A percentile compares a stretch with the other conserved stretches of the same genome.
Conservation (phyloP, 2,329 filamentous ascomycete species). For the Samsoniella hepiali region DNA sequence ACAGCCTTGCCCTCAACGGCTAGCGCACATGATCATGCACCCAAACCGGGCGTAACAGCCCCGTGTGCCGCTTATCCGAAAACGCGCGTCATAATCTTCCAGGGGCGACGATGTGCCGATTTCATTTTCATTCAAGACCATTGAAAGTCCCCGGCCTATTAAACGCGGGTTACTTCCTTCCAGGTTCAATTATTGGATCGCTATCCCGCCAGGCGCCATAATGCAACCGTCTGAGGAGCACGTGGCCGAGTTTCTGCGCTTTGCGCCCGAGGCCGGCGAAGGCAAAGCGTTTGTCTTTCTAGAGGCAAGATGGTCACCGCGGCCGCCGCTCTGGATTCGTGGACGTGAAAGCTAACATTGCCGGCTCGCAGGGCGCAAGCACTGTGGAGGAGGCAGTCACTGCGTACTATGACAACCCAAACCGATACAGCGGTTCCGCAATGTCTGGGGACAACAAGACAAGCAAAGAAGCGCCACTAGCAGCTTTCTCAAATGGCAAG, state of each 20-base stretch:
- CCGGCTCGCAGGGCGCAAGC: not conserved
- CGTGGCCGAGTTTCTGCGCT: conserved; percentile 5
- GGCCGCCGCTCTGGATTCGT: too few species aligned
- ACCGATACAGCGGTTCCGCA: not conserved
- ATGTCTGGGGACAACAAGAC: not conserved
- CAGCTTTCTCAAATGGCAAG: not conserved
- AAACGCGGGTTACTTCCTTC: not conserved
- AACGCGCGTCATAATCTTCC: conserved; percentile 1
- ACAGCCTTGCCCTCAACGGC: not conserved
- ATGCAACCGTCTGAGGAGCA: conserved; percentile 1
- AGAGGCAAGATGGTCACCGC: not conserved
- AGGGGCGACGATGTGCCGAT: not conserved
- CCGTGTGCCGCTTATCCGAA: conserved; percentile 1
- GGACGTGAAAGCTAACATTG: not conserved
- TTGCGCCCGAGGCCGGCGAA: conserved; percentile 8
- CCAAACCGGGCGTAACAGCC: not conserved
- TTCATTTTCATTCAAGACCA: not conserved
- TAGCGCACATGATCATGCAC: conserved; percentile 5
- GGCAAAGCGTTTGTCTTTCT: conserved; percentile 11
- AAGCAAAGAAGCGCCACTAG: not conserved
- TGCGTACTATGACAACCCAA: conserved; percentile 6
- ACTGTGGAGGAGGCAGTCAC: not conserved
- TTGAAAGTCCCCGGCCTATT: too few species aligned
- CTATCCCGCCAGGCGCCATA: not conserved
- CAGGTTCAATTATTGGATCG: not conserved